Conservation (phyloP, 2,329 filamentous ascomycete genomes). For the Stachybotrys elegans region DNA sequence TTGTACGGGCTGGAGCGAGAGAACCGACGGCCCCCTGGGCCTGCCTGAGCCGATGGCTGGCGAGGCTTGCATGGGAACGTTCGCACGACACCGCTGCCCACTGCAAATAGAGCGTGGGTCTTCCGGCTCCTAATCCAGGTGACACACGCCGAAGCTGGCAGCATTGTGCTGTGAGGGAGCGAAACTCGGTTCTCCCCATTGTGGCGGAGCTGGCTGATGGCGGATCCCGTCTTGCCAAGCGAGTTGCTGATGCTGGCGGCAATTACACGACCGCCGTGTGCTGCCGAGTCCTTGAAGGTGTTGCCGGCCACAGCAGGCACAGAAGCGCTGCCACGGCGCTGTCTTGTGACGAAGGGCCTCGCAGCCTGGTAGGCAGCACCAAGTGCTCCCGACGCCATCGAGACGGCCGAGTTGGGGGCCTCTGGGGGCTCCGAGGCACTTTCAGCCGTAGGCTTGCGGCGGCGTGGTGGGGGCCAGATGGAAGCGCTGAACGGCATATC, state of each 20-base stretch:
- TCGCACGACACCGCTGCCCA: conserved; percentile 62
- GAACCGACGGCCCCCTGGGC: conserved; percentile 46
- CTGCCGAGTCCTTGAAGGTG: conserved; percentile 54
- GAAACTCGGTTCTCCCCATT: conserved; percentile 71
- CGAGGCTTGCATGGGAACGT: conserved; percentile 57
- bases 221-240: conserved; percentile 66
- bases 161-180: conserved; percentile 51
- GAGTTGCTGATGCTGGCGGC: conserved; percentile 71
- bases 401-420: conserved; percentile 50
- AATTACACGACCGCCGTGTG: conserved; percentile 66
- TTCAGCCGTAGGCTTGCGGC: conserved; percentile 40
- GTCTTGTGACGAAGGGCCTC: conserved; percentile 51
- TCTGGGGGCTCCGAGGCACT: conserved; percentile 43
- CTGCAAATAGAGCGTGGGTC: conserved; percentile 57
- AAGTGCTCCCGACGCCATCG: conserved; percentile 65
- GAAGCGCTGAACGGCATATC: conserved; percentile 80
- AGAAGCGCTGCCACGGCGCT: conserved; percentile 44
- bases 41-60: conserved; percentile 47
- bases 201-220: conserved; percentile 66
- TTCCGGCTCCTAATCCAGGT: conserved; percentile 60
- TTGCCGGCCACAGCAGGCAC: conserved; percentile 28
- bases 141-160: conserved; percentile 55
- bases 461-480: conserved; percentile 75
- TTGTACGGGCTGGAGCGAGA: conserved; percentile 54
- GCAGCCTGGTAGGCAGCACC: conserved; percentile 67